Evolutionary conservation across 1,284 basidiomycete species (phyloP).

Genomic region (Trichosporon faecale): DNA sequence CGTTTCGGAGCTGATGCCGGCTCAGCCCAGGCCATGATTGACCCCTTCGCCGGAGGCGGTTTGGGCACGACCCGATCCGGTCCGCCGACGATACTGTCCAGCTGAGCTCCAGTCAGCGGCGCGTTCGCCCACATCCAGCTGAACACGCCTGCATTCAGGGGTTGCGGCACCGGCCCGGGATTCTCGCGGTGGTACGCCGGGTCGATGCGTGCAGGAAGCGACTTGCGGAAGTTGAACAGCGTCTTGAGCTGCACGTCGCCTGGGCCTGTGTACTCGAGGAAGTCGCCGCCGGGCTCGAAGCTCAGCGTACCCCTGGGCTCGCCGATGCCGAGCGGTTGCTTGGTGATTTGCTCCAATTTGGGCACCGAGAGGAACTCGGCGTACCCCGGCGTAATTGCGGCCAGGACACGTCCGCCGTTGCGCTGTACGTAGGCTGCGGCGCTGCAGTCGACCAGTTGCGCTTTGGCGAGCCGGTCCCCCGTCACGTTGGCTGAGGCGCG

Average conservation of each 20-base stretch:
- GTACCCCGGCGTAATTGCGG: slow-evolving; percentile 62
- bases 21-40: neutral
- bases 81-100: slow-evolving; percentile 37
- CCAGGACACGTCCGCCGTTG: slow-evolving; percentile 61
- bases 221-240: slow-evolving; percentile 52
- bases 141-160: slow-evolving; percentile 36
- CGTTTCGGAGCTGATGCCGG: neutral
- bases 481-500: slow-evolving; percentile 51
- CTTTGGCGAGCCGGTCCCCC: slow-evolving; percentile 52
- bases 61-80: neutral
- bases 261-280: slow-evolving; percentile 47
- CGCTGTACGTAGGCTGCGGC: slow-evolving; percentile 61
- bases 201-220: slow-evolving; percentile 47
- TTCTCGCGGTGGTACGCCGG: slow-evolving; percentile 38
- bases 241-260: slow-evolving; percentile 50
- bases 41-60: neutral
- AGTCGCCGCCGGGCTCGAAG: slow-evolving; percentile 52
- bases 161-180: slow-evolving; percentile 44
- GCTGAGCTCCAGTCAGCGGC: slow-evolving; percentile 46
- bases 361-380: slow-evolving; percentile 68
- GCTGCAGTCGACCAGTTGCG: slow-evolving; percentile 57
- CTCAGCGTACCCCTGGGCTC: slow-evolving; percentile 40
- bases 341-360: slow-evolving; percentile 50
- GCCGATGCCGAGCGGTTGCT: slow-evolving; percentile 44
- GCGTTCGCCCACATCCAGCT: slow-evolving; percentile 53